phyloP scores from a whole-genome alignment of 2,329 filamentous ascomycete genomes.

The Cytospora chrysosperma region DNA sequence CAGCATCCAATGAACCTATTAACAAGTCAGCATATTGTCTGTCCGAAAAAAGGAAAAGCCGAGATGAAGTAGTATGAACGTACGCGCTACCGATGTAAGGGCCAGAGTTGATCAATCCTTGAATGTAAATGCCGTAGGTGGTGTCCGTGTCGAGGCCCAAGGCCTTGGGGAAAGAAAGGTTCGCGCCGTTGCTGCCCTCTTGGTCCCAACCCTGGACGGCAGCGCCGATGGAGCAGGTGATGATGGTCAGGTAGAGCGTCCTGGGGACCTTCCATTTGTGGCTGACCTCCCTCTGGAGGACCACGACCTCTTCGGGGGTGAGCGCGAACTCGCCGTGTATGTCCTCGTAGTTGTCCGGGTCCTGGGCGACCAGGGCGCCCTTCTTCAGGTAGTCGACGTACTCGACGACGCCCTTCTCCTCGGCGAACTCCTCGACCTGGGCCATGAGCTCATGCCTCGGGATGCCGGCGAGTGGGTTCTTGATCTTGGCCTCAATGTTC shows the following conservation, averaged over 20 bases:
- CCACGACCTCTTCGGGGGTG: constrained; percentile 52
- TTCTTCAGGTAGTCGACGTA: constrained; percentile 49
- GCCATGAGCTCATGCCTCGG: constrained; percentile 50
- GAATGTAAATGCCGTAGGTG: constrained; percentile 51
- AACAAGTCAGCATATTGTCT: constrained; percentile 12
- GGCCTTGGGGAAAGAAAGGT: constrained; percentile 44
- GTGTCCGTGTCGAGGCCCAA: constrained; percentile 43
- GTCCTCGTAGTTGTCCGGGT: constrained; percentile 47
- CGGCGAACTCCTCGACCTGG: constrained; percentile 55
- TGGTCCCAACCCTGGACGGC: constrained; percentile 51
- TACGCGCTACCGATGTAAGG: constrained; percentile 41
- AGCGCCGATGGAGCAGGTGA: constrained; percentile 52
- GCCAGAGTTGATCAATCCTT: constrained; percentile 56
- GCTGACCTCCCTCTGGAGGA: constrained; percentile 61
- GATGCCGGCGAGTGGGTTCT: constrained; percentile 51
- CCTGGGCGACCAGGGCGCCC: constrained; percentile 28
- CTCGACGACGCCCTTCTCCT: constrained; percentile 44
- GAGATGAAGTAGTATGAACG: background rate
- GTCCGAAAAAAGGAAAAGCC: background rate
- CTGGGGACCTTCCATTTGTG: constrained; percentile 67
- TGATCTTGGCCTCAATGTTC: constrained; percentile 47
- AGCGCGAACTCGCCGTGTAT: constrained; percentile 39
- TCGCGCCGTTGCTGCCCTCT: constrained; percentile 50
- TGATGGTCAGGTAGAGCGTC: constrained; percentile 59
- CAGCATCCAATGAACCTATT: constrained; percentile 54